Evolutionary conservation across 2,329 filamentous ascomycete genomes (phyloP), one percentile per base, ranked within the genome.

Genomic region (Dactylellina haptotyla): DNA sequence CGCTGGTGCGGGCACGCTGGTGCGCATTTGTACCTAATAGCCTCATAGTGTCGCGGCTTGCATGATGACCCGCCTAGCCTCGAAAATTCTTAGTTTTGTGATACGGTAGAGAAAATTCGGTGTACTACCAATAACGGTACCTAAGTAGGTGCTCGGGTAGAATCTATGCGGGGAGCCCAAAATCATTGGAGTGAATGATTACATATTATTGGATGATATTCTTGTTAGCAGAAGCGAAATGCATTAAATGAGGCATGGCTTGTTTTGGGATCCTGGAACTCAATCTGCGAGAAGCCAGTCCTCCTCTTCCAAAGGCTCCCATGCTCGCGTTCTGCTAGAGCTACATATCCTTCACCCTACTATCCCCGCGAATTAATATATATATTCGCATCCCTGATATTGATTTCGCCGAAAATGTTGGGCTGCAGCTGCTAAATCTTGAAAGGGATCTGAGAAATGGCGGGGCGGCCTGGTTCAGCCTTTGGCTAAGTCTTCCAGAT

Each of bases 11-110:
- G 66, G 50, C 25, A 53, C 16, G 14, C 39, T 70, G 57, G 50
- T 45, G n/a, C n/a, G n/a, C n/a, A n/a, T n/a, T n/a, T n/a, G 45
- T 43, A 63, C 51, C 51, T 26, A 64, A 34, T 30, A 34, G 25
- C 41, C 59, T 51, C 46, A 16, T 16, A 10, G 39, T 62, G 37
- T 39, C n/a, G 16, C 39, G 48, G 30, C 34, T 16, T 10, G 10
- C 10, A 3, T 20, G 28, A 6, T 56, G 32, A 23, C 32, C 32
- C 20, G 30, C 10, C 32, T 23, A 16, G 18, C 9, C 4, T 4
- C n/a, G 18, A 23, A 56, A 39, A 28, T 8, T 18, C 3, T 20
- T 46, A 10, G 41, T 8, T 46, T 46, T 23, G 18, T 18, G 16
- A 45, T 18, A n/a, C n/a, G n/a, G n/a, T n/a, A n/a, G n/a, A n/a